Evolutionary conservation across 768 basidiomycete genomes (phyloP).

Genomic region (Cyathus striatus): DNA sequence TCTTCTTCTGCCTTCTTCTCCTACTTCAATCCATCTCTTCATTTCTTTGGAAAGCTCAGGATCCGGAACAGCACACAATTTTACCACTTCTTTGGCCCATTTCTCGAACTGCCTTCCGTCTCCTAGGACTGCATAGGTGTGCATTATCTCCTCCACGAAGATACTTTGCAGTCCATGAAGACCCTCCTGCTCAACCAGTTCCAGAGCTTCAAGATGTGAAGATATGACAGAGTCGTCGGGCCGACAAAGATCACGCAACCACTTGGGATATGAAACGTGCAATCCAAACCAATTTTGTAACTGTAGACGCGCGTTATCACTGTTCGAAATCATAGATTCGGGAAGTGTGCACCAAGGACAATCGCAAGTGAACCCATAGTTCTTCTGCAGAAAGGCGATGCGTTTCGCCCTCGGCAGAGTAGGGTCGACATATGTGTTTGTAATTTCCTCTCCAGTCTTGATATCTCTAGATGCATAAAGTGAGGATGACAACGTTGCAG

Average conservation of each 20-base stretch:
- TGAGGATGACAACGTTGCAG: conserved; percentile 27
- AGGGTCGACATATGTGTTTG: conserved; percentile 39
- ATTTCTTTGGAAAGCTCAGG: conserved; percentile 19
- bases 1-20: conserved; percentile 22
- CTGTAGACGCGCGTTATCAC: conserved; percentile 24
- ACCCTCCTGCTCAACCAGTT: conserved; percentile 33
- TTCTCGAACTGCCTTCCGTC: conserved; percentile 25
- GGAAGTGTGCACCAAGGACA: conserved; percentile 27
- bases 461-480: conserved; percentile 37
- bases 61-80: conserved; percentile 18
- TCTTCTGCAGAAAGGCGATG: conserved; percentile 23
- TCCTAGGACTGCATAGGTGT: conserved; percentile 36
- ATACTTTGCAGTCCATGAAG: conserved; percentile 33
- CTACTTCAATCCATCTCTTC: conserved; percentile 18
- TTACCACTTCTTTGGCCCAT: conserved; percentile 30
- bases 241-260: conserved; percentile 35
- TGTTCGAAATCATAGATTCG: conserved; percentile 12
- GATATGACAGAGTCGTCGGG: conserved; percentile 34
- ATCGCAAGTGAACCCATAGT: conserved; percentile 37
- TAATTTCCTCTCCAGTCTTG: conserved; percentile 34
- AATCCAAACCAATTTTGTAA: conserved; percentile 30
- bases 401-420: conserved; percentile 28
- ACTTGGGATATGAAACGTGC: conserved; percentile 32
- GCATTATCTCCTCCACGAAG: conserved; percentile 37
- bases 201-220: conserved; percentile 31